These are phyloP conservation scores for Verticillium longisporum DNA, from an alignment of 2,329 filamentous ascomycete species.

Conservation along the genomic window DNA sequence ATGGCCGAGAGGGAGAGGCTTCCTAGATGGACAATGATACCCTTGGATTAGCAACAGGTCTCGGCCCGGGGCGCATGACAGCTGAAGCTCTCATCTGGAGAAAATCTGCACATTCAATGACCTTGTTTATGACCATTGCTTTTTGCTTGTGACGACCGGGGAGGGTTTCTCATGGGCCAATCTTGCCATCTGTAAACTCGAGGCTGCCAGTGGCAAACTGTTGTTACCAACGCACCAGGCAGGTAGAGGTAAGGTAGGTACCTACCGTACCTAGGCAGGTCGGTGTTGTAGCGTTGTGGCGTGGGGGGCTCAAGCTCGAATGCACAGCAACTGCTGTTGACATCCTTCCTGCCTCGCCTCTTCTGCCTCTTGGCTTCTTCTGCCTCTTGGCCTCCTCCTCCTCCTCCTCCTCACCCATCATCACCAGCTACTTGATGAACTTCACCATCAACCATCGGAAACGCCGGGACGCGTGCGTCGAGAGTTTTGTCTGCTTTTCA, in stretches of 20 bases:
- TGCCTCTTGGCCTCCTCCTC: not conserved
- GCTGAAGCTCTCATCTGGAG: too few species aligned
- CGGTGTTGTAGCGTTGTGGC: not conserved
- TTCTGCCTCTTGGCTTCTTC: too few species aligned
- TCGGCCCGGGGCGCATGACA: too few species aligned
- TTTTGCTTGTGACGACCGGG: too few species aligned
- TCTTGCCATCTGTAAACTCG: not conserved
- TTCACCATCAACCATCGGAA: not conserved
- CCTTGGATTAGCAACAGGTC: not conserved
- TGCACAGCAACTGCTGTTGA: not conserved
- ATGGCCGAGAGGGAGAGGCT: not conserved
- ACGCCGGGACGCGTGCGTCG: not conserved
- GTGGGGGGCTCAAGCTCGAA: conserved; percentile 1
- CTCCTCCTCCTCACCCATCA: not conserved
- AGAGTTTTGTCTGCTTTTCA: not conserved
- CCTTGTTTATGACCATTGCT: too few species aligned
- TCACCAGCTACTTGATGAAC: conserved; percentile 9
- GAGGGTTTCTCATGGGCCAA: too few species aligned
- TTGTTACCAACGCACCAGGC: too few species aligned
- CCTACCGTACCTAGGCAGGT: too few species aligned
- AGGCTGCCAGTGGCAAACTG: not conserved
- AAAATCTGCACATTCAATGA: too few species aligned
- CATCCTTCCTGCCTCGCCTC: too few species aligned
- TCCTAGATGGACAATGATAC: not conserved
- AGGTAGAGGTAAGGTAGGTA: not conserved